phyloP scores from a whole-genome alignment of 495 filamentous ascomycete genomes.

The Penicillium steckii region DNA sequence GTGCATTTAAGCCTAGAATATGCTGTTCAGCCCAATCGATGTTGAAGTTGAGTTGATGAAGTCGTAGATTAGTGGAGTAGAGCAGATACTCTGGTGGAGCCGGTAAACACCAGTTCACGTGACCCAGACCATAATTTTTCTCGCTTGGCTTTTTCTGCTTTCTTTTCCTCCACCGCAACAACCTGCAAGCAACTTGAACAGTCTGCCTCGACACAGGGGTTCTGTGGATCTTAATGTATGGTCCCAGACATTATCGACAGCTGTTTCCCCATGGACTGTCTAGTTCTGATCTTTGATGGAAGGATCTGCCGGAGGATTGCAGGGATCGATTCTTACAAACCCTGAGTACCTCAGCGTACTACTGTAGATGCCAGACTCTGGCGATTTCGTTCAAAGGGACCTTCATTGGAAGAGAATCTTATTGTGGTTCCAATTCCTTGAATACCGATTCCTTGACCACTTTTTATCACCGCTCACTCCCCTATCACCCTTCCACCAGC shows the following conservation, averaged over 20 bases:
- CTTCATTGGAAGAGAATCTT: neutral
- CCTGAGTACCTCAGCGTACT: no score
- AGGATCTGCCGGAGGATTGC: no score
- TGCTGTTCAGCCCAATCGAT: no score
- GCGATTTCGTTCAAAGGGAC: no score
- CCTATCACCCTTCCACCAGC: neutral
- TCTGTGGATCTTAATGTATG: neutral
- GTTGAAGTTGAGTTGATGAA: neutral
- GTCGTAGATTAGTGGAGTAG: no score
- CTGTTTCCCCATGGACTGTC: neutral
- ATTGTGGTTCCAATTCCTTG: no score
- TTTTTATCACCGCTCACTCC: neutral
- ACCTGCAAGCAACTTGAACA: neutral
- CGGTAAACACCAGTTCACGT: neutral
- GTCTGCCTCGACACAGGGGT: neutral
- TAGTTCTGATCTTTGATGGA: no score
- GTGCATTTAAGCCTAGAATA: no score
- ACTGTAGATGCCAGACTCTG: no score
- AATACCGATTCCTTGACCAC: neutral
- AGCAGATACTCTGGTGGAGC: neutral
- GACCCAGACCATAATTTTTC: neutral
- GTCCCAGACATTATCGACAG: neutral
- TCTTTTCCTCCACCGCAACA: neutral
- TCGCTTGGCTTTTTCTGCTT: neutral
- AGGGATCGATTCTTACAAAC: no score